These are phyloP conservation scores for Miamiensis avidus DNA, from an alignment of 169 alveolate species.

Conservation along the genomic window DNA sequence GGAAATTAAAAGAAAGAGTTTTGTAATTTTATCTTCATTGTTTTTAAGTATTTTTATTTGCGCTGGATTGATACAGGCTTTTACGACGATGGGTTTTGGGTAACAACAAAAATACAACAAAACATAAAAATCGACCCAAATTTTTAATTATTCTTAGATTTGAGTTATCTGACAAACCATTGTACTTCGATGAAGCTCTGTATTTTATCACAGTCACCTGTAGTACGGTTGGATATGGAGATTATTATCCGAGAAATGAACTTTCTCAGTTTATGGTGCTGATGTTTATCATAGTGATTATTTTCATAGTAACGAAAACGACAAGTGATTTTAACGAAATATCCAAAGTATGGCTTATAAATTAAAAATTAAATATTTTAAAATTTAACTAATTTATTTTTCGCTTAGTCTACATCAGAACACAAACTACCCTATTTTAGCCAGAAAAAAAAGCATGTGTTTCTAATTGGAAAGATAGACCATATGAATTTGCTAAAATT, in stretches of 20 bases:
- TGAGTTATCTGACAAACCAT: constrained; percentile 6
- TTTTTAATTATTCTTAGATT: not conserved
- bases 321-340: constrained; percentile 20
- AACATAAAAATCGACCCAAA: not conserved
- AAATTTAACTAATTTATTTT: not conserved
- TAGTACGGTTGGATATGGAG: constrained; percentile 65
- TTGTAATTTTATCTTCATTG: constrained; percentile 6
- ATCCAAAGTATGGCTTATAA: not conserved
- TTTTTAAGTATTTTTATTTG: constrained; percentile 1
- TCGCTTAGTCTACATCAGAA: constrained; percentile 3
- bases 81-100: not conserved
- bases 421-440: constrained; percentile 5
- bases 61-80: not conserved
- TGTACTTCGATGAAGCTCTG: constrained; percentile 56
- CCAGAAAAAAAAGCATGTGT: constrained; percentile 5
- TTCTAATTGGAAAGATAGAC: constrained; percentile 11
- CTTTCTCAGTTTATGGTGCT: constrained; percentile 11
- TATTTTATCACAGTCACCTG: constrained; percentile 51
- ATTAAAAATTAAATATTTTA: not conserved
- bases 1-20: constrained; percentile 15
- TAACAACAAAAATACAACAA: too few species aligned
- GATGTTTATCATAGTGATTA: not conserved
- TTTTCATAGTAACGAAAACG: constrained; percentile 13
- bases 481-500: constrained; percentile 6
- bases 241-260: constrained; percentile 40